These are phyloP conservation scores for Saccharomycopsis babjevae DNA, from an alignment of 805 yeast species.

Conservation along the genomic window DNA sequence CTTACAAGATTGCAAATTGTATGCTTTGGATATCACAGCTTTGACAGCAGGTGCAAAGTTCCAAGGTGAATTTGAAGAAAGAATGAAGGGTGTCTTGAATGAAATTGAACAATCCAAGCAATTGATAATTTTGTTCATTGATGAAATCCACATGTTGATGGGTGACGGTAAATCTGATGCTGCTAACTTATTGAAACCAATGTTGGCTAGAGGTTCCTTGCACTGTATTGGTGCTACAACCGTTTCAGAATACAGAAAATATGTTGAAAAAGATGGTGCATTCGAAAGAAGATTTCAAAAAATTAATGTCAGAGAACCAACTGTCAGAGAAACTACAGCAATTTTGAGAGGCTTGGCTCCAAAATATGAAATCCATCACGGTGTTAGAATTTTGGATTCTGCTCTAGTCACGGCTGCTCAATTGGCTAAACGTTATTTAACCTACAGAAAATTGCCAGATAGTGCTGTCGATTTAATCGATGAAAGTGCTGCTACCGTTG, in stretches of 20 bases:
- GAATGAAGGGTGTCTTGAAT: constrained; percentile 90
- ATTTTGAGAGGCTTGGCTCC: constrained; percentile 93
- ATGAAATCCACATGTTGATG: constrained; percentile 98
- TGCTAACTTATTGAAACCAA: constrained; percentile 93
- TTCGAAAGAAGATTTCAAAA: constrained; percentile 98
- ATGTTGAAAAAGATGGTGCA: constrained; percentile 94
- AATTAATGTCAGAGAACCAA: constrained; percentile 91
- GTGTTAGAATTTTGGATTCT: constrained; percentile 89
- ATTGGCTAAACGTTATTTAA: constrained; percentile 85
- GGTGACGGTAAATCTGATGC: constrained; percentile 98
- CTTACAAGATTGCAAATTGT: constrained; percentile 68
- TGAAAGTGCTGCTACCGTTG: constrained; percentile 94
- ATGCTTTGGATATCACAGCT: constrained; percentile 89
- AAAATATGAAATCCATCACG: constrained; percentile 94
- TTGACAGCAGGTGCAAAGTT: constrained; percentile 97
- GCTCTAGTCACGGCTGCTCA: constrained; percentile 93
- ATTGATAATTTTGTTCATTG: constrained; percentile 84
- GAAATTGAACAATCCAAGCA: constrained; percentile 85
- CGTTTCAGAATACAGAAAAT: constrained; percentile 83
- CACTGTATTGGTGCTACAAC: constrained; percentile 99
- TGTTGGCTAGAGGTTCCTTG: constrained; percentile 89
- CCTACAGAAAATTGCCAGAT: constrained; percentile 93
- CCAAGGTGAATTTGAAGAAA: constrained; percentile 97
- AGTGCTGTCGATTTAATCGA: constrained; percentile 95
- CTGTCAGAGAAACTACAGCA: constrained; percentile 87